phyloP scores from a whole-genome alignment of 768 basidiomycete genomes.

The Pleurotus citrinopileatus region DNA sequence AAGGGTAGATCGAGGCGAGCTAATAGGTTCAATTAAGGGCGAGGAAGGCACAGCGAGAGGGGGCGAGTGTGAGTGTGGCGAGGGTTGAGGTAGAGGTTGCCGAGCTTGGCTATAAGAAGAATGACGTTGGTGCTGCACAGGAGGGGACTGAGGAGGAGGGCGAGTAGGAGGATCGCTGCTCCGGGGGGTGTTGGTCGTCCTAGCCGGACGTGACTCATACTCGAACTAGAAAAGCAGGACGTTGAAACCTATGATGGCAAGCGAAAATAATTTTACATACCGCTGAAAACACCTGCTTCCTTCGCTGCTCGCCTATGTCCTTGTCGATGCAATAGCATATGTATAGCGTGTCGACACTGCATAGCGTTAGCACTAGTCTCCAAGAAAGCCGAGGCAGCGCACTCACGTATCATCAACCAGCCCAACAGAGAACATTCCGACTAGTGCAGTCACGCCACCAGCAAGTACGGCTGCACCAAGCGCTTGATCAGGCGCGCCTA shows the following conservation, averaged over 20 bases:
- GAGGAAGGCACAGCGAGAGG: neutral
- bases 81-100: slow-evolving; percentile 17
- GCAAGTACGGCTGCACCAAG: slow-evolving; percentile 74
- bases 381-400: neutral
- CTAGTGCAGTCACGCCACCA: slow-evolving; percentile 76
- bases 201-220: slow-evolving; percentile 20
- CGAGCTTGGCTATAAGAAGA: slow-evolving; percentile 16
- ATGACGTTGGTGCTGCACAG: slow-evolving; percentile 10
- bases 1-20: neutral
- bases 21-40: slow-evolving; percentile 16
- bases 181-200: slow-evolving; percentile 2
- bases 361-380: neutral
- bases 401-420: slow-evolving; percentile 67
- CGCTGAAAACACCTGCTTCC: slow-evolving; percentile 40
- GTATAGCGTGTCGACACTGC: slow-evolving; percentile 42
- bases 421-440: slow-evolving; percentile 81
- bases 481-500: slow-evolving; percentile 67
- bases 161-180: slow-evolving; percentile 10
- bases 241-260: slow-evolving; percentile 1
- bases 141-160: slow-evolving; percentile 11
- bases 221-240: slow-evolving; percentile 27
- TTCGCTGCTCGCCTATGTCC: slow-evolving; percentile 34
- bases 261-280: too few species aligned
- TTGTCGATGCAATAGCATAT: slow-evolving; percentile 51
- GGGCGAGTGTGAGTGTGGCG: slow-evolving; percentile 2